Base-by-base conservation (phyloP, 2,329 filamentous ascomycete genomes). In the Apiospora saccharicola region DNA sequence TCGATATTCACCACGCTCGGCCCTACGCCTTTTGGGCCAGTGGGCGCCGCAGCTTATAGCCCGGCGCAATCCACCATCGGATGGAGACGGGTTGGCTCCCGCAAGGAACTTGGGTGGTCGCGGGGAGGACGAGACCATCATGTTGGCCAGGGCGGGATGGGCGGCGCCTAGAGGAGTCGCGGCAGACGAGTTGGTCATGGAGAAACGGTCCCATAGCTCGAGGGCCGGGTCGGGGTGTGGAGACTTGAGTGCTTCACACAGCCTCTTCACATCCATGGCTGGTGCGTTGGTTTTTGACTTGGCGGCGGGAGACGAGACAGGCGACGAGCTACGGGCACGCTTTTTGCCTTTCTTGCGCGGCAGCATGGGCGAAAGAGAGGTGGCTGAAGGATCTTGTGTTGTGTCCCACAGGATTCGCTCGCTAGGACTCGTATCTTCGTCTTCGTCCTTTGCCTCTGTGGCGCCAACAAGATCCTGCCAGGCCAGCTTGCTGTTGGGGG, bases 181-280 rank as follows among this genome's bases (percentile, higher is more conserved):
- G 74, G 86, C 81, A 19, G 84, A 79, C 70, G 82, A 81, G 74
- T 86, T 84, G 26, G 67, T 46, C 71, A 90, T 82, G 49, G 92
- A 89, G 79, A 94, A 94, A 70, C 92, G 90, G 76, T 93, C 93
- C 93, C 93, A 96, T 1, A 95, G 82, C 75, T 95, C 92, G 44
- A 92, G 82, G 2, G 92, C 92, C 49, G 93, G 92, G 77, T 95
- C 93, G 44, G 90, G 88, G 75, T 92, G 89, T 16, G 91, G 91
- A 0, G 92, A 92, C 75, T 88, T 91, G 61, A 93, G 81, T 0
- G 89, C 85, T 71, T 87, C 85, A 51, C 88, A 87, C 57, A 92
- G 82, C 74, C 87, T 86, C 77, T 90, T 87, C 51, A 91, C 82
- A 76, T 93, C 90, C 73, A 91, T 83, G 0, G 86, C 78, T 8